Base-by-base conservation (phyloP, 345 rosid genomes). In the Eucalyptus fibrosa region DNA sequence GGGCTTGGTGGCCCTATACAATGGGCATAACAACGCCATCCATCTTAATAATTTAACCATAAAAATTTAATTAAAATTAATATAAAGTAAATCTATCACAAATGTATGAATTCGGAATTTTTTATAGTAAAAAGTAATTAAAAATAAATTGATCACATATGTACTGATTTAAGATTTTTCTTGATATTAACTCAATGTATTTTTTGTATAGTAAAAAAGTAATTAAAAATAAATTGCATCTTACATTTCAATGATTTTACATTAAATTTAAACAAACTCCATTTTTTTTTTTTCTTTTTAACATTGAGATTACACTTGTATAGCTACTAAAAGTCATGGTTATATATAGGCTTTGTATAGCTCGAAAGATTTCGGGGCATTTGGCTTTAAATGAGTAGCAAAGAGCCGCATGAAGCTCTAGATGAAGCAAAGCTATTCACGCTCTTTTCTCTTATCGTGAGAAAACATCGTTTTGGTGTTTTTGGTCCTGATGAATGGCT, bases 71-170 rank as follows among this genome's bases (percentile, higher is more conserved):
- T 53, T 3, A 0, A 51, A 53, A 53, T 1, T 19, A 18, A 51
- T 51, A 51, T 0, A 18, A 0, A 1, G 1, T 18, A 51, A 51
- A 51, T 7, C 1, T 0, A 0, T 6, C 19, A 50, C 17, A 50
- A 14, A 50, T 50, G 7, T 15, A 50, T 50, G 1, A 50, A 7
- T 50, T 50, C 6, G 0, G 2, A 1, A 12, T 12, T 49, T 2
- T 5, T 16, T 16, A 51, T 51, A 16, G 21, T 51, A 17, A 17
- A 51, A 51, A 3, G 0, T 21, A 23, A 55, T 55, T 9, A 0
- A 23, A 23, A 2, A 19, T 56, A 9, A 23, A 0, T 56, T 56
- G 0, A 56, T 56, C 0, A 56, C 0, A 23, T 0, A 21, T 56
- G 0, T 56, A 23, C 1, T 1, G 1, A 21, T 56, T 56, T 23